These are phyloP conservation scores for Mortierella sp. DNA, from an alignment of 371 early-diverging fungal genomes.

Conservation along the genomic window DNA sequence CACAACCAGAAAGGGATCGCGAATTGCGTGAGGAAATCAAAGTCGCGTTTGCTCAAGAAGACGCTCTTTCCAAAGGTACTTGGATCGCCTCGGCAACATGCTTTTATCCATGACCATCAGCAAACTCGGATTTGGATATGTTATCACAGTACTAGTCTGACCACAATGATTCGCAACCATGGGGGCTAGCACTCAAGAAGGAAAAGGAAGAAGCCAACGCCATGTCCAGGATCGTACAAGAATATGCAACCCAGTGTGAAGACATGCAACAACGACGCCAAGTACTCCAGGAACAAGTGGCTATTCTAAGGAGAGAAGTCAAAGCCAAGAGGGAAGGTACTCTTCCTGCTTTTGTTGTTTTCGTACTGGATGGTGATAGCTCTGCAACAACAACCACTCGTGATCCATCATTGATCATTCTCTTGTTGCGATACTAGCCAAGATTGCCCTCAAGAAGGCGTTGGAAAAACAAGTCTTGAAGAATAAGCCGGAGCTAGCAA, in stretches of 20 bases:
- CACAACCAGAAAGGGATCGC: conserved; percentile 18
- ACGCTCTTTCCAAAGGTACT: conserved; percentile 26
- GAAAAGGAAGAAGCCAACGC: conserved; percentile 38
- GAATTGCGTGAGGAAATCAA: conserved; percentile 29
- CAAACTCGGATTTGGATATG: neutral
- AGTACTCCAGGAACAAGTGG: conserved; percentile 22
- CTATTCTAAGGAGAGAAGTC: conserved; percentile 31
- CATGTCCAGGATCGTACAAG: conserved; percentile 29
- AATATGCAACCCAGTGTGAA: conserved; percentile 18
- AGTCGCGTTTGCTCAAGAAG: conserved; percentile 23
- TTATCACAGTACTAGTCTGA: neutral
- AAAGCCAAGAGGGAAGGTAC: conserved; percentile 53
- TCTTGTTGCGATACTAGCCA: conserved; percentile 12
- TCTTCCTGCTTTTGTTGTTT: no score
- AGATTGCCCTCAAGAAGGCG: conserved; percentile 42
- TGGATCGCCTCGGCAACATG: no score
- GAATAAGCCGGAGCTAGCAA: conserved; percentile 45
- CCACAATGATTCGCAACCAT: neutral
- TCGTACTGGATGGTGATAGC: no score
- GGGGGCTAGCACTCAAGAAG: conserved; percentile 40
- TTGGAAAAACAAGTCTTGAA: conserved; percentile 44
- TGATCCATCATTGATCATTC: no score
- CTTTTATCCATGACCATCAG: neutral
- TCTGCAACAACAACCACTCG: no score
- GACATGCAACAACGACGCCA: conserved; percentile 24